Evolutionary conservation across 2,329 filamentous ascomycete species (phyloP), one percentile per base, ranked within the genome.

Genomic region (Periconia sp.): DNA sequence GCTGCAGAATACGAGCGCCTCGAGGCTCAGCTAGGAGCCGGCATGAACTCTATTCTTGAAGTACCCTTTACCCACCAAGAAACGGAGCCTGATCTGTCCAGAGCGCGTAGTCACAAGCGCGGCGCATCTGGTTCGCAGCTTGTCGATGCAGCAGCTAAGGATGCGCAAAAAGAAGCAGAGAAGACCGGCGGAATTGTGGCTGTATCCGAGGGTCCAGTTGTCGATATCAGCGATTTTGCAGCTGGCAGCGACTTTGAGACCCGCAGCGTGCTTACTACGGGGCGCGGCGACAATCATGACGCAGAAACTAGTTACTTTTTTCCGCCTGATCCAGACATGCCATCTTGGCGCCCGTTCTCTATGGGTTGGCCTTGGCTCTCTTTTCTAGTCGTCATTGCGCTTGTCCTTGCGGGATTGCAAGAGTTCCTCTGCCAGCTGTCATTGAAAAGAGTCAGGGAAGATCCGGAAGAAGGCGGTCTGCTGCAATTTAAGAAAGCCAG

Each of bases 131-230:
- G 39, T 26, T 44, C 52, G 13, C 48, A 61, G 2, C 21, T 54
- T 7, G 46, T 46, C 12, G 50, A 51, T 4, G 35, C 43, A 3
- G 40, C 61, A 18, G 61, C 64, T 5, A 54, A 66, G 19, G 63
- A 70, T 25, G 74, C 71, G 3, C 71, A 73, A 40, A 62, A 66
- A 32, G 66, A 72, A 22, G 74, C 74, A 2, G 66, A 75, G 23
- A 68, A 73, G 50, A 70, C 65, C 4, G 73, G 72, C 4, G 68
- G 63, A 24, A 74, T 78, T 16, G 65, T 77, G 12, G 72, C 72
- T 23, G 61, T 76, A 21, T 43, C 69, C 41, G 71, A 73, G 25
- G 48, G 65, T 16, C 59, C 65, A 5, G n/a, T n/a, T n/a, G 61
- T 76, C 4, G 74, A 77, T 37, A 66, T 77, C 43, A 76, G 72